phyloP scores from a whole-genome alignment of 164 flowering plant genomes.

The Piper longum region DNA sequence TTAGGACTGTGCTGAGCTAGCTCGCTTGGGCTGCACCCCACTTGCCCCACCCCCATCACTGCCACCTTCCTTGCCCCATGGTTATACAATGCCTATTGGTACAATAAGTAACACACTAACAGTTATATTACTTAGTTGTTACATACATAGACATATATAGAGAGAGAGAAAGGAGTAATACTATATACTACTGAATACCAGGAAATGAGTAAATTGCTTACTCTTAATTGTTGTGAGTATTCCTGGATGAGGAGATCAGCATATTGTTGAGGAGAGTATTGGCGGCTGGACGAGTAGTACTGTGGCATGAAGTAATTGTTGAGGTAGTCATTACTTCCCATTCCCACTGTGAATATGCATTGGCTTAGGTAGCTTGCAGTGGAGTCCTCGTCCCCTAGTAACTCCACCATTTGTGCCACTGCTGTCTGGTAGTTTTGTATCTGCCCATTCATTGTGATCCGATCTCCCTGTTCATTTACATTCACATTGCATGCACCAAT shows the following conservation, averaged over 20 bases:
- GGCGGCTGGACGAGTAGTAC: slow-evolving; percentile 36
- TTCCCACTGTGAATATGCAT: slow-evolving; percentile 22
- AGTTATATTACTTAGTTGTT: not conserved
- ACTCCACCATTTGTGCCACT: slow-evolving; percentile 27
- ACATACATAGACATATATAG: not conserved
- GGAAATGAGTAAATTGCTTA: slow-evolving; percentile 1
- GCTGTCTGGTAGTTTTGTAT: slow-evolving; percentile 31
- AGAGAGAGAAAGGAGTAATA: not conserved
- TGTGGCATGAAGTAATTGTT: slow-evolving; percentile 28
- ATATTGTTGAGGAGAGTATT: slow-evolving; percentile 45
- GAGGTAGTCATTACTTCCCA: slow-evolving; percentile 53
- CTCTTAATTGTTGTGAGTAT: slow-evolving; percentile 39
- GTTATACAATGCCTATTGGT: slow-evolving; percentile 38
- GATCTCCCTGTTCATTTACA: too few relatives aligned
- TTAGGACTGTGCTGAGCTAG: slow-evolving; percentile 16
- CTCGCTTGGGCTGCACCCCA: slow-evolving; percentile 52
- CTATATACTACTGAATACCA: not conserved
- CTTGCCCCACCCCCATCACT: slow-evolving; percentile 50
- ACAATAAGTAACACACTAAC: not conserved
- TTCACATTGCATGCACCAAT: too few relatives aligned
- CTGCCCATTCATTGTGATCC: slow-evolving; percentile 37
- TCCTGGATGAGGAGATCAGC: slow-evolving; percentile 52
- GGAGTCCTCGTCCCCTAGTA: slow-evolving; percentile 32
- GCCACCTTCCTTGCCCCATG: slow-evolving; percentile 77
- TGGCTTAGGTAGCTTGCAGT: slow-evolving; percentile 20